A percentile compares a stretch with the other conserved stretches of the same genome.
Conservation (phyloP, 768 basidiomycete species). For the Pseudohyphozyma bogoriensis region DNA sequence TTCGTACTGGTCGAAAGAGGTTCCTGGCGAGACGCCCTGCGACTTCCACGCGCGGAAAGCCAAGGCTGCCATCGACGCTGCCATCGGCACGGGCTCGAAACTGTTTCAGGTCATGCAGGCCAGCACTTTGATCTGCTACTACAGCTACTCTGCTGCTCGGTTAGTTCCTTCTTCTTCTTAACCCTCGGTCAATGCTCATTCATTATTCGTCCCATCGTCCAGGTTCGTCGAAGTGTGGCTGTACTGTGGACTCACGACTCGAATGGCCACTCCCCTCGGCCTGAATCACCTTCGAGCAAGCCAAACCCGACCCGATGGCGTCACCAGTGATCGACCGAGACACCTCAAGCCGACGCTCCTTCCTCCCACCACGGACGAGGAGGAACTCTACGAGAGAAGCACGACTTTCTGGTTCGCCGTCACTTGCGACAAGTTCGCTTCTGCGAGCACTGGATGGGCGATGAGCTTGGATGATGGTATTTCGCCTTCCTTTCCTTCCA, state of each 20-base stretch:
- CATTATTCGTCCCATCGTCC: background rate
- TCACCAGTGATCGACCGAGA: background rate
- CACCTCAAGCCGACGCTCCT: constrained; percentile 17
- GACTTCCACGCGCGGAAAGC: constrained; percentile 25
- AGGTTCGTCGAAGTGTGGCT: constrained; percentile 31
- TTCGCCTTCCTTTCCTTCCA: background rate
- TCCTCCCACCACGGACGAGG: constrained; percentile 4
- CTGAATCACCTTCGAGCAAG: constrained; percentile 27
- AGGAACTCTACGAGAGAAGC: constrained; percentile 13
- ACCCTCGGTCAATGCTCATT: background rate
- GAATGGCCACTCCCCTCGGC: constrained; percentile 27
- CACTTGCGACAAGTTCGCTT: constrained; percentile 21
- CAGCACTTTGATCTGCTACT: constrained; percentile 16
- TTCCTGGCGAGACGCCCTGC: background rate
- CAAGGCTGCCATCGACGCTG: constrained; percentile 11
- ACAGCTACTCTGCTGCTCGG: constrained; percentile 14
- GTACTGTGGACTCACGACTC: constrained; percentile 15
- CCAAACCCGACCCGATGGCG: background rate
- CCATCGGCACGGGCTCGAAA: constrained; percentile 15
- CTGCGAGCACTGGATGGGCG: constrained; percentile 28
- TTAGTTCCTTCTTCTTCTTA: background rate
- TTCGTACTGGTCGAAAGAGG: constrained; percentile 15
- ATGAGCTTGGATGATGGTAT: constrained; percentile 2
- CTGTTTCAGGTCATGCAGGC: constrained; percentile 27
- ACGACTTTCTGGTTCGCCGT: constrained; percentile 22